phyloP scores from a whole-genome alignment of 2,329 filamentous ascomycete genomes.

The Curvularia spicifera region DNA sequence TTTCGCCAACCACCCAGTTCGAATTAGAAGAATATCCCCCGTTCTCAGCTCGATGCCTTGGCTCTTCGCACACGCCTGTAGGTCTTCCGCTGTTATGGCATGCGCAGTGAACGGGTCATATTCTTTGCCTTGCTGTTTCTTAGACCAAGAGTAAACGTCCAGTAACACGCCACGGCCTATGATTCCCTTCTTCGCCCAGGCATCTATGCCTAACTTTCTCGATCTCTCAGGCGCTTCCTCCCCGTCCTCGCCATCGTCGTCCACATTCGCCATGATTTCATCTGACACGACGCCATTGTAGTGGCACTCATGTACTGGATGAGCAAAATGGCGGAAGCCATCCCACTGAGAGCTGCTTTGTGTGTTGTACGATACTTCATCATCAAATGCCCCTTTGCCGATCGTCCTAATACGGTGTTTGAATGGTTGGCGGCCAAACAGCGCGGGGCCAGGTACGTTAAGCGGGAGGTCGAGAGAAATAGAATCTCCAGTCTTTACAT shows the following conservation, averaged over 20 bases:
- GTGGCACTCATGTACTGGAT: conserved; percentile 35
- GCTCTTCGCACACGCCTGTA: conserved; percentile 26
- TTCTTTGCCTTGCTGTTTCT: conserved; percentile 13
- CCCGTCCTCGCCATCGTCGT: conserved; percentile 21
- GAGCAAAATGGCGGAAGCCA: conserved; percentile 46
- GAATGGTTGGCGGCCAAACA: conserved; percentile 64
- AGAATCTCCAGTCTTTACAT: conserved; percentile 59
- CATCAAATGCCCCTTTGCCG: conserved; percentile 33
- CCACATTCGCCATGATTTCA: conserved; percentile 32
- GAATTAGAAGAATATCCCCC: conserved; percentile 43
- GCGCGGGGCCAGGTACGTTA: conserved; percentile 59
- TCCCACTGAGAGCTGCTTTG: conserved; percentile 47
- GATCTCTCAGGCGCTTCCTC: conserved; percentile 15
- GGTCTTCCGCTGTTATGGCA: conserved; percentile 26
- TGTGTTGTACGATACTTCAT: conserved; percentile 42
- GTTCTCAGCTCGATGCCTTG: conserved; percentile 30
- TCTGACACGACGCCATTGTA: conserved; percentile 42
- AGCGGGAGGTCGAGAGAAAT: conserved; percentile 67
- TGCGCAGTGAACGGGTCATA: conserved; percentile 34
- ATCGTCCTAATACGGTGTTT: conserved; percentile 41
- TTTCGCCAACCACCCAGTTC: conserved; percentile 33
- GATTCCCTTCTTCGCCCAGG: conserved; percentile 61
- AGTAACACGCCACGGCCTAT: conserved; percentile 63
- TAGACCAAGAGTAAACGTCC: conserved; percentile 55
- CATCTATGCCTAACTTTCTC: conserved; percentile 40